Percentiles rank a stretch among this genome's conserved stretches.
These are phyloP conservation scores for Talaromyces atroroseus DNA, from an alignment of 2,329 filamentous ascomycete species.

Conservation along the genomic window DNA sequence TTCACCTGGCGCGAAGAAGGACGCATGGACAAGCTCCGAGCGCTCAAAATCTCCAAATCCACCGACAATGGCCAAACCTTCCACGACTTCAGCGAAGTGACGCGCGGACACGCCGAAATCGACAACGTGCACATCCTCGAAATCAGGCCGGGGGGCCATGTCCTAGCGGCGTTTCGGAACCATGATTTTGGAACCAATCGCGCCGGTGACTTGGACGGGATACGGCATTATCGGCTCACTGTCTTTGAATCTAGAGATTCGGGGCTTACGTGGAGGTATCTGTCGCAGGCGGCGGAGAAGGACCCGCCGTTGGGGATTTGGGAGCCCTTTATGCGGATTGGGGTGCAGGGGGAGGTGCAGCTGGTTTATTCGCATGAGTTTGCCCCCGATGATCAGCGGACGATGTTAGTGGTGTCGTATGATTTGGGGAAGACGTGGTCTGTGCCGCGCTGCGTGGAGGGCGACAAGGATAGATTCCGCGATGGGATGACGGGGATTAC, in stretches of 20 bases:
- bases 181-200: constrained; percentile 32
- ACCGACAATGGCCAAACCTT: constrained; percentile 41
- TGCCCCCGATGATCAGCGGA: constrained; percentile 44
- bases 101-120: constrained; percentile 40
- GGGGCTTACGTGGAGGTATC: constrained; percentile 40
- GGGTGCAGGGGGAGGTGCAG: constrained; percentile 36
- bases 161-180: constrained; percentile 48
- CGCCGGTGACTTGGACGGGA: constrained; percentile 19
- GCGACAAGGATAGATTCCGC: constrained; percentile 34
- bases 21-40: constrained; percentile 21
- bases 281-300: constrained; percentile 43
- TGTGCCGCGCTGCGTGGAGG: constrained; percentile 38
- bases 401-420: constrained; percentile 43
- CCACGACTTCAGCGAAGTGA: constrained; percentile 38
- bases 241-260: constrained; percentile 45
- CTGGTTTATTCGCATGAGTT: constrained; percentile 46
- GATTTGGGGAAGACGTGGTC: constrained; percentile 43
- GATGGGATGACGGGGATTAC: constrained; percentile 46
- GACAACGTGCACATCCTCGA: constrained; percentile 47
- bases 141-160: constrained; percentile 26
- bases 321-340: constrained; percentile 48
- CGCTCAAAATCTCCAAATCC: constrained; percentile 42
- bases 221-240: constrained; percentile 46
- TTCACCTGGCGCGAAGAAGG: constrained; percentile 39
- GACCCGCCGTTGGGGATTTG: constrained; percentile 37